These are phyloP conservation scores for Pisolithus tinctorius DNA, from an alignment of 768 basidiomycete genomes.

Conservation along the genomic window DNA sequence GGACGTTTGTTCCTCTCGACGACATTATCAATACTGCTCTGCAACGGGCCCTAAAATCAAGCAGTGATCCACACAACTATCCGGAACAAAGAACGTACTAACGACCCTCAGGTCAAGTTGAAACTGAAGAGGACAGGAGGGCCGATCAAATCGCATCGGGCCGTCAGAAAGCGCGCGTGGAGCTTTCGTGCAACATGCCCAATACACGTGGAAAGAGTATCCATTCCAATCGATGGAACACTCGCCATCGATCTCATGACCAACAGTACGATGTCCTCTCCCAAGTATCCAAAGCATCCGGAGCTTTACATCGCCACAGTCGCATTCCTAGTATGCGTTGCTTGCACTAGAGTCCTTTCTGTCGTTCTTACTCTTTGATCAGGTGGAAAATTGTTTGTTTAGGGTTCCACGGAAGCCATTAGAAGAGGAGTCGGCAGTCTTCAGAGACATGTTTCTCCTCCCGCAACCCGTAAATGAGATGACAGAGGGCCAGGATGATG, in stretches of 20 bases:
- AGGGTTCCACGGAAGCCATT: constrained; percentile 13
- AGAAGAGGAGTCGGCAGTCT: constrained; percentile 11
- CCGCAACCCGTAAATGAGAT: constrained; percentile 2
- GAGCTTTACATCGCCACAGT: constrained; percentile 8
- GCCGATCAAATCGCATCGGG: too few relatives aligned
- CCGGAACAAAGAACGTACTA: too few relatives aligned
- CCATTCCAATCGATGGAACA: too few relatives aligned
- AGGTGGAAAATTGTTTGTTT: constrained; percentile 19
- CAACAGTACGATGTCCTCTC: not conserved
- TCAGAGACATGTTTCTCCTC: constrained; percentile 15
- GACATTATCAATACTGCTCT: too few relatives aligned
- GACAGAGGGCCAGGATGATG: constrained; percentile 12
- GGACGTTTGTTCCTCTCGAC: too few relatives aligned
- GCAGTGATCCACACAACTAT: too few relatives aligned
- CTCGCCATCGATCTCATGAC: not conserved
- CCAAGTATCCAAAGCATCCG: not conserved
- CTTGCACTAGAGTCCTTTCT: not conserved
- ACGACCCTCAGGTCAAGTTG: too few relatives aligned
- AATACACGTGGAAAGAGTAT: too few relatives aligned
- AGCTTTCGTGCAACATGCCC: too few relatives aligned
- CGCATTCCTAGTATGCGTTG: constrained; percentile 6
- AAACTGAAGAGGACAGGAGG: too few relatives aligned
- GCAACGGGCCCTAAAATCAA: too few relatives aligned
- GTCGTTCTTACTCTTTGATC: not conserved
- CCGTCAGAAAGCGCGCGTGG: too few relatives aligned